These are phyloP conservation scores for Lachancea sp. DNA, from an alignment of 805 yeast genomes.

Conservation along the genomic window DNA sequence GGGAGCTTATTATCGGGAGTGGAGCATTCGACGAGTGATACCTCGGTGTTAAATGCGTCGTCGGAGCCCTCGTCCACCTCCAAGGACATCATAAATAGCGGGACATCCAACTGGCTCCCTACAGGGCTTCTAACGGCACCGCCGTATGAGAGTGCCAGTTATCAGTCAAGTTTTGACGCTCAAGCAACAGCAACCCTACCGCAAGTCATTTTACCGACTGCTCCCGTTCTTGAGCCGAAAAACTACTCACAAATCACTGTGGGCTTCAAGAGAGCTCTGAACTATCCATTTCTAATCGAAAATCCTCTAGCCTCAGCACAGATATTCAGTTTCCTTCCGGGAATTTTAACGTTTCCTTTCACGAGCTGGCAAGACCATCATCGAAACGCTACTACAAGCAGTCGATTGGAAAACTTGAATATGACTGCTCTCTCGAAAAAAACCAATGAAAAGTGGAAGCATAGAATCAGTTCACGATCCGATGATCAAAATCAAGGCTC, in stretches of 20 bases:
- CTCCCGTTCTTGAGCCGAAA: conserved; percentile 31
- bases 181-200: conserved; percentile 35
- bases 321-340: conserved; percentile 58
- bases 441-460: too few species aligned
- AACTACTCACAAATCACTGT: conserved; percentile 17
- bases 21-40: too few species aligned
- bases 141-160: conserved; percentile 22
- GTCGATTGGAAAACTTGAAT: too few species aligned
- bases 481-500: not conserved
- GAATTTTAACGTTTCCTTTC: conserved; percentile 59
- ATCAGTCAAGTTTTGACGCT: conserved; percentile 31
- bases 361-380: conserved; percentile 15
- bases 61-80: not conserved
- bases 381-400: conserved; percentile 8
- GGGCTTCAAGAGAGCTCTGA: conserved; percentile 59
- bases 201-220: conserved; percentile 31
- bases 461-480: too few species aligned
- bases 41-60: too few species aligned
- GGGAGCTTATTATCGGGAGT: too few species aligned
- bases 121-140: conserved; percentile 22
- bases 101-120: conserved; percentile 15
- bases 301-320: conserved; percentile 81
- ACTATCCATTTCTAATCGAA: conserved; percentile 76
- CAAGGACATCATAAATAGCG: too few species aligned
- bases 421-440: too few species aligned